phyloP scores from a whole-genome alignment of 2,329 filamentous ascomycete genomes.

The Paraphaeosphaeria minitans region DNA sequence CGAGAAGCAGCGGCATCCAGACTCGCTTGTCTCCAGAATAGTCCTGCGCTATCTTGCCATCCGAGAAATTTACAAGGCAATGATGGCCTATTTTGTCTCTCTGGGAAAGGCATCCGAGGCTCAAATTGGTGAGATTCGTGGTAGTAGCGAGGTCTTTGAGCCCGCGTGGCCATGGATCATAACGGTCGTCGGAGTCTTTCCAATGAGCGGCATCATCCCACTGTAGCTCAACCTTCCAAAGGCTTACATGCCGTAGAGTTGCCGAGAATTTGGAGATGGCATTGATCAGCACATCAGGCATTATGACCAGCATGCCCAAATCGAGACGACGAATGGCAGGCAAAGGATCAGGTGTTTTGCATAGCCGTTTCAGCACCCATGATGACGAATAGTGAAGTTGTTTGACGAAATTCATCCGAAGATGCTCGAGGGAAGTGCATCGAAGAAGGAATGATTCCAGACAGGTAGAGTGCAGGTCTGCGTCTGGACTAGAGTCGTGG shows the following conservation, averaged over 20 bases:
- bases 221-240: slow-evolving; percentile 52
- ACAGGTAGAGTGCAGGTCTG: background rate
- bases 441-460: slow-evolving; percentile 48
- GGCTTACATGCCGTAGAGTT: slow-evolving; percentile 52
- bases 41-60: background rate
- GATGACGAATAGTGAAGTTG: slow-evolving; percentile 15
- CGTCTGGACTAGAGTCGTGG: background rate
- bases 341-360: slow-evolving; percentile 7
- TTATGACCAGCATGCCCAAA: slow-evolving; percentile 26
- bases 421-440: slow-evolving; percentile 54
- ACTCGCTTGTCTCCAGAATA: background rate
- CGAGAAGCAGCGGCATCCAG: slow-evolving; percentile 11
- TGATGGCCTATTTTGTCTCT: background rate
- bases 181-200: slow-evolving; percentile 12
- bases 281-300: slow-evolving; percentile 14
- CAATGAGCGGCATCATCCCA: slow-evolving; percentile 1
- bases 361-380: slow-evolving; percentile 49
- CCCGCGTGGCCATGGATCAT: slow-evolving; percentile 27
- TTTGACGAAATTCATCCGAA: slow-evolving; percentile 59
- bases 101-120: slow-evolving; percentile 8
- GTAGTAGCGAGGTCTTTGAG: slow-evolving; percentile 17
- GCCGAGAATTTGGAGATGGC: slow-evolving; percentile 49
- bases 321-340: slow-evolving; percentile 26
- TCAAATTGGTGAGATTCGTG: slow-evolving; percentile 2
- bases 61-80: background rate